Percentiles rank a stretch among this genome's conserved stretches.
phyloP scores from a whole-genome alignment of 2,329 filamentous ascomycete species.

The Fusarium duplospermum region DNA sequence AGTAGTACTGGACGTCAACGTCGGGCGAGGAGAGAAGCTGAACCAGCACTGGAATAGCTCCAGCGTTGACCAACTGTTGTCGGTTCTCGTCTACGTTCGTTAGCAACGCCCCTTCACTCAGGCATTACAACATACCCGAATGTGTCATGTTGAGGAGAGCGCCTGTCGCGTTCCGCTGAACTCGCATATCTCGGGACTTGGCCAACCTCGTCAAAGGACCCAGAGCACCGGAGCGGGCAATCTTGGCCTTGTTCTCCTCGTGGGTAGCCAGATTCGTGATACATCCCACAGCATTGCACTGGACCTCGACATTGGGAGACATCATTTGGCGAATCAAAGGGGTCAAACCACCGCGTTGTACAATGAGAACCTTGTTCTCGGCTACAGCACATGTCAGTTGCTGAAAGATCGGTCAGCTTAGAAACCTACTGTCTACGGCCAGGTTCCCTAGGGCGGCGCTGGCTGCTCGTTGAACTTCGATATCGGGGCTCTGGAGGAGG shows the following conservation, averaged over 20 bases:
- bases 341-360: constrained; percentile 87
- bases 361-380: constrained; percentile 97
- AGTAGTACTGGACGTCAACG: constrained; percentile 99
- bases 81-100: constrained; percentile 85
- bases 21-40: constrained; percentile 92
- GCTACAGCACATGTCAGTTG: constrained; percentile 69
- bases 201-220: constrained; percentile 90
- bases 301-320: constrained; percentile 96
- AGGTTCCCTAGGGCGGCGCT: constrained; percentile 96
- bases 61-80: constrained; percentile 95
- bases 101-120: constrained; percentile 8
- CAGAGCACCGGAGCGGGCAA: constrained; percentile 92
- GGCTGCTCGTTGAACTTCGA: constrained; percentile 95
- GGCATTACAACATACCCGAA: constrained; percentile 75
- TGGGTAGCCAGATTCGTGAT: constrained; percentile 98
- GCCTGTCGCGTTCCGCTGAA: constrained; percentile 96
- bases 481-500: constrained; percentile 92
- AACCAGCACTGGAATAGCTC: constrained; percentile 97
- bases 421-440: constrained; percentile 88
- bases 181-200: constrained; percentile 98
- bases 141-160: constrained; percentile 99
- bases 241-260: constrained; percentile 99
- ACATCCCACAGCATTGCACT: constrained; percentile 98
- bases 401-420: not conserved
- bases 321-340: constrained; percentile 98